Base-by-base conservation (phyloP, 805 yeast species). In the Metschnikowia cubensis region DNA sequence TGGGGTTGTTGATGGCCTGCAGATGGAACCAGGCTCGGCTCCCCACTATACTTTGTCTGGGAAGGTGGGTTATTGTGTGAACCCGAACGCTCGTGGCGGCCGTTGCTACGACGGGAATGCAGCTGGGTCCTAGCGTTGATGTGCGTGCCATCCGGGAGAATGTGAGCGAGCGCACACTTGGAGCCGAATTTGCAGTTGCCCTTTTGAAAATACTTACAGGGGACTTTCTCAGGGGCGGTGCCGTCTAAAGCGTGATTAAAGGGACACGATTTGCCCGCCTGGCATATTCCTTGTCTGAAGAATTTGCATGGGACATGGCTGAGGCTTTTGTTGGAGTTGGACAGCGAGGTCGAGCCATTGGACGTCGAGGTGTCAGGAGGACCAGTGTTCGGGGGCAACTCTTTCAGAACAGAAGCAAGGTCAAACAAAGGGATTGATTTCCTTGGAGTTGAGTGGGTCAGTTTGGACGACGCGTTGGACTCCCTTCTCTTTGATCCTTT, bases 281-380 rank as follows among this genome's bases (percentile, higher is more conserved):
- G 97, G 67, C 99, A 92, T 15, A 87, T 82, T 0, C 98, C 97
- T 66, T 91, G 97, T 50, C 81, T 76, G 67, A 76, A 92, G 73
- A 92, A 92, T 71, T 92, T 92, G 68, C 99, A 92, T 2, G 99
- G 99, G 31, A 92, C 98, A 67, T 92, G 99, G 42, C 95, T 84
- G 42, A 89, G 77, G 61, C 87, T 89, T 72, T 70, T 68, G 43
- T 36, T 50, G 56, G 53, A 17, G 39, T 35, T 53, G 4, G 51
- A 21, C 42, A 35, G 42, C 8, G 33, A 29, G 10, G 50, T 46
- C 2, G 47, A 13, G 20, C 56, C 56, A 22, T 29, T 49, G 4
- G 55, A 45, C 21, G 48, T 44, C 1, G 40, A 15, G 15, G 45
- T 44, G 3, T 55, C 59, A 1, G 58, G 38, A 4, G 59, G 60